Percentiles rank a stretch among this genome's conserved stretches.
Evolutionary conservation across 1,284 basidiomycete genomes (phyloP).

Genomic region (Quambalaria eucalypti): DNA sequence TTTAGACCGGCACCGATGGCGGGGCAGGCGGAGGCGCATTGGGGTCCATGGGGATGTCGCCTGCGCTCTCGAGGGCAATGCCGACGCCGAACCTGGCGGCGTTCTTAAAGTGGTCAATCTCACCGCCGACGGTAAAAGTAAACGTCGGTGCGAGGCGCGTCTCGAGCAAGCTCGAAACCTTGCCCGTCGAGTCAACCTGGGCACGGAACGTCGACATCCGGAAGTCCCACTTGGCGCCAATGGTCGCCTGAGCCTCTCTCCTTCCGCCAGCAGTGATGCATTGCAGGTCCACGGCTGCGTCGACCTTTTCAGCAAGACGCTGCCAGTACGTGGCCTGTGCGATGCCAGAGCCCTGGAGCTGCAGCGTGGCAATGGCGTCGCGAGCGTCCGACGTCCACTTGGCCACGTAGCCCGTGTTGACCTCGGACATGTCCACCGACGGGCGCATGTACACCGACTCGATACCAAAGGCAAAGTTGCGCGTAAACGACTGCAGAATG

Average conservation of each 20-base stretch:
- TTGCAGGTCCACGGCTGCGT: conserved; percentile 90
- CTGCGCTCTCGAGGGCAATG: conserved; percentile 75
- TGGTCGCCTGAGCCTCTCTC: conserved; percentile 80
- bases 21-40: conserved; percentile 36
- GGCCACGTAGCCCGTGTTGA: conserved; percentile 74
- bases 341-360: conserved; percentile 70
- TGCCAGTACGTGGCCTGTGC: conserved; percentile 94
- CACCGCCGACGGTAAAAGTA: conserved; percentile 84
- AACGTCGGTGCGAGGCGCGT: conserved; percentile 92
- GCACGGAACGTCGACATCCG: conserved; percentile 63
- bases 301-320: conserved; percentile 88
- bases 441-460: conserved; percentile 79
- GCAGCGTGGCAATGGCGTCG: conserved; percentile 70
- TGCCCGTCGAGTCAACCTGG: conserved; percentile 49
- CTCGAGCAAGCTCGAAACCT: conserved; percentile 87
- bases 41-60: conserved; percentile 33
- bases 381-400: conserved; percentile 54
- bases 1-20: conserved; percentile 41
- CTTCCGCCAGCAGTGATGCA: conserved; percentile 58
- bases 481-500: conserved; percentile 89
- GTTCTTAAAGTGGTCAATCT: conserved; percentile 91
- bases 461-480: conserved; percentile 78
- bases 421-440: conserved; percentile 54
- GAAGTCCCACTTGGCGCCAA: conserved; percentile 94
- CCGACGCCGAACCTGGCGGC: conserved; percentile 90